A percentile compares a stretch with the other conserved stretches of the same genome.
Conservation (phyloP, 2,329 filamentous ascomycete genomes). For the Periconia sp. region DNA sequence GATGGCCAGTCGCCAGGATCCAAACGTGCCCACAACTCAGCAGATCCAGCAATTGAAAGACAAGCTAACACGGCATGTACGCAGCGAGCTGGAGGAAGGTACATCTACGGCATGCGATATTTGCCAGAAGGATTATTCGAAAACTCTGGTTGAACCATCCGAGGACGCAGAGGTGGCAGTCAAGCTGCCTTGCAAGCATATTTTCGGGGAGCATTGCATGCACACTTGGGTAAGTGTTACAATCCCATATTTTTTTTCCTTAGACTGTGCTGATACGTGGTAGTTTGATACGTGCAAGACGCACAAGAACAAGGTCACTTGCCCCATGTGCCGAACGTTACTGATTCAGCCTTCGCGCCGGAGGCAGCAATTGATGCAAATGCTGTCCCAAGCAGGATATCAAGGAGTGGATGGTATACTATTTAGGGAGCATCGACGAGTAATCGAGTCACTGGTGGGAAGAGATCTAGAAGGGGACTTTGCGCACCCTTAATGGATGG, state of each 20-base stretch:
- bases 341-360: conserved; percentile 23
- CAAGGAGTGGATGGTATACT: neutral
- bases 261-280: neutral
- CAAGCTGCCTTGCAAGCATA: conserved; percentile 38
- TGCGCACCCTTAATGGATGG: conserved; percentile 8
- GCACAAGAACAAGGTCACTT: conserved; percentile 41
- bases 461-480: conserved; percentile 22
- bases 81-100: conserved; percentile 27
- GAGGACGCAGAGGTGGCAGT: conserved; percentile 38
- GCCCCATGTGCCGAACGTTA: conserved; percentile 40
- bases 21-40: conserved; percentile 21
- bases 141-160: conserved; percentile 23
- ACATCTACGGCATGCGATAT: conserved; percentile 35
- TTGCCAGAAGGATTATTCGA: conserved; percentile 40
- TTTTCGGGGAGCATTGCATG: conserved; percentile 40
- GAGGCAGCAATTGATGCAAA: neutral
- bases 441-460: neutral
- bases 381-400: conserved; percentile 7
- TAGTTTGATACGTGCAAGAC: conserved; percentile 38
- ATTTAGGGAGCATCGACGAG: neutral
- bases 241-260: neutral
- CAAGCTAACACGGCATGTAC: conserved; percentile 26
- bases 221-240: conserved; percentile 29
- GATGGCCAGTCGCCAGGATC: conserved; percentile 17
- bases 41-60: conserved; percentile 36